Percentiles rank a stretch among this genome's conserved stretches.
phyloP scores from a whole-genome alignment of 2,329 filamentous ascomycete species.

The Diaporthe destruens region DNA sequence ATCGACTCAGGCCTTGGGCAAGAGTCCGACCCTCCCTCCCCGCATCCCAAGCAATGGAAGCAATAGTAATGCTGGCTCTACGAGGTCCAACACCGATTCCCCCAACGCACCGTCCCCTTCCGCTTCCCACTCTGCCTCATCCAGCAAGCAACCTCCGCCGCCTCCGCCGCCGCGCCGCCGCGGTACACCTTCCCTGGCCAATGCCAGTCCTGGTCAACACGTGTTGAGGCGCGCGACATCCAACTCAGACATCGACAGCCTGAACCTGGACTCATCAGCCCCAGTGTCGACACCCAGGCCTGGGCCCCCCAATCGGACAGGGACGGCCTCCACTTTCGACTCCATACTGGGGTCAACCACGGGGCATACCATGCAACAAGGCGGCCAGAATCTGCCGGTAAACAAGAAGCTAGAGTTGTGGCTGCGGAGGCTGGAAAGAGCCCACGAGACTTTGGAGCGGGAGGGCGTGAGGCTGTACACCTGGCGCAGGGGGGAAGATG shows the following conservation, averaged over 20 bases:
- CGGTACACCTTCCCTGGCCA: constrained; percentile 54
- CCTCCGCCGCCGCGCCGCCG: constrained; percentile 63
- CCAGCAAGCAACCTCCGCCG: constrained; percentile 50
- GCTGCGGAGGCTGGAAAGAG: constrained; percentile 74
- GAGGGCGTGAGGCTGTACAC: constrained; percentile 77
- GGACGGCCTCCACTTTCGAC: constrained; percentile 39
- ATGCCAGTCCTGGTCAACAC: constrained; percentile 50
- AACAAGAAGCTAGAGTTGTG: constrained; percentile 82
- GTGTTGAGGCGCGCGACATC: constrained; percentile 54
- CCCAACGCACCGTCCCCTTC: constrained; percentile 31
- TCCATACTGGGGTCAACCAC: constrained; percentile 42
- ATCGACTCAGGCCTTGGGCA: constrained; percentile 50
- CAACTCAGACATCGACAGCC: constrained; percentile 51
- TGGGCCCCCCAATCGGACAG: constrained; percentile 31
- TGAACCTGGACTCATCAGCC: constrained; percentile 49
- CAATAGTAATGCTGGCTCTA: constrained; percentile 41
- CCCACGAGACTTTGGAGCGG: constrained; percentile 71
- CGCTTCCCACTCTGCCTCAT: constrained; percentile 36
- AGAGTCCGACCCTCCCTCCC: constrained; percentile 40
- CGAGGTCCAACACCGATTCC: constrained; percentile 36
- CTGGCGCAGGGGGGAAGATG: constrained; percentile 80
- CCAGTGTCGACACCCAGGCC: constrained; percentile 45
- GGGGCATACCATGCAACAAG: constrained; percentile 44
- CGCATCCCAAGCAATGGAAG: constrained; percentile 37
- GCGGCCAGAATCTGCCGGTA: constrained; percentile 43